phyloP scores from a whole-genome alignment of 441 rosid genomes.

The Capsella rubella region DNA sequence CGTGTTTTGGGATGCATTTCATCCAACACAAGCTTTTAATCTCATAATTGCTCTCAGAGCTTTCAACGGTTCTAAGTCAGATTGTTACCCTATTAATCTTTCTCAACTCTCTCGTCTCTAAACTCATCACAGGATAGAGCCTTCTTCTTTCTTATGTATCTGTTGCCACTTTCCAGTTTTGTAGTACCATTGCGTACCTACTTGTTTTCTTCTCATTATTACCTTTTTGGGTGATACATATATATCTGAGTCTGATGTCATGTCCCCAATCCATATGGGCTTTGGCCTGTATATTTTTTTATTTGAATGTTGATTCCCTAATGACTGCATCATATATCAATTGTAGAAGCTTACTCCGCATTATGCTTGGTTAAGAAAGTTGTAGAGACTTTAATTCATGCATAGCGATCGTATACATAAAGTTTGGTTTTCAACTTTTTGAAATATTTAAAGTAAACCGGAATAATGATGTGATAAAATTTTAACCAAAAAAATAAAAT shows the following conservation, averaged over 20 bases:
- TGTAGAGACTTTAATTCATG: too few species aligned
- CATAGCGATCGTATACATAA: too few species aligned
- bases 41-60: slow-evolving; percentile 56
- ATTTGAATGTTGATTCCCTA: not conserved
- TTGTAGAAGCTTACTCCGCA: not conserved
- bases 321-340: not conserved
- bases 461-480: too few species aligned
- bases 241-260: not conserved
- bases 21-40: slow-evolving; percentile 63
- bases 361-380: not conserved
- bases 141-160: not conserved
- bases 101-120: slow-evolving; percentile 53
- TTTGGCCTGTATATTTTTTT: not conserved
- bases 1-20: slow-evolving; percentile 68
- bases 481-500: too few species aligned
- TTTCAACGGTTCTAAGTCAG: slow-evolving; percentile 54
- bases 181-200: not conserved
- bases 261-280: not conserved
- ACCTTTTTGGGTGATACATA: not conserved
- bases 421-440: too few species aligned
- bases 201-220: not conserved
- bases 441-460: too few species aligned
- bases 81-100: slow-evolving; percentile 64
- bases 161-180: not conserved
- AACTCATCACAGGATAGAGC: not conserved